A percentile compares a stretch with the other conserved stretches of the same genome.
These are phyloP conservation scores for Curvularia eragrostidis DNA, from an alignment of 2,329 filamentous ascomycete species.

Conservation along the genomic window DNA sequence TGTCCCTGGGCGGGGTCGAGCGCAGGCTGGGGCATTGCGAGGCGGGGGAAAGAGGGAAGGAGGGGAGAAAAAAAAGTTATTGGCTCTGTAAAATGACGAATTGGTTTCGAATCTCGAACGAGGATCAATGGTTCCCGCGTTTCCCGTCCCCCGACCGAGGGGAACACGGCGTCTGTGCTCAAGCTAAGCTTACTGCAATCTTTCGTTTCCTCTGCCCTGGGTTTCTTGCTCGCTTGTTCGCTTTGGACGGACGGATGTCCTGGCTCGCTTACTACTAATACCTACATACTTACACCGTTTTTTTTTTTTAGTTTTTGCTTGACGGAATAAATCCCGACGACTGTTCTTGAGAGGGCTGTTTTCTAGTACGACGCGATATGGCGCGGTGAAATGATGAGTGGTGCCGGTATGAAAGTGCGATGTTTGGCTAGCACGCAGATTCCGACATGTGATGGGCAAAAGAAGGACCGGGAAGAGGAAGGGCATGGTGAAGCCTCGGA, in stretches of 20 bases:
- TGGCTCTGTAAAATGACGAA: slow-evolving; percentile 18
- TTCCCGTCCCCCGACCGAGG: not conserved
- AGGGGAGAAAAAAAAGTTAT: not conserved
- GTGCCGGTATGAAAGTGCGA: slow-evolving; percentile 21
- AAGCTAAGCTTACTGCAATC: slow-evolving; percentile 17
- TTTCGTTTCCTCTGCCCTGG: too few species aligned
- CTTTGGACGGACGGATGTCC: too few species aligned
- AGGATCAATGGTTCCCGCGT: not conserved
- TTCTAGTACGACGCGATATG: not conserved
- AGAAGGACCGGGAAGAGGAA: not conserved
- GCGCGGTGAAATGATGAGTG: slow-evolving; percentile 23
- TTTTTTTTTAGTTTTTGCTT: not conserved
- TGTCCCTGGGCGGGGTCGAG: slow-evolving; percentile 32
- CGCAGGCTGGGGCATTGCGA: slow-evolving; percentile 40
- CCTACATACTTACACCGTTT: too few species aligned
- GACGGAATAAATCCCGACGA: not conserved
- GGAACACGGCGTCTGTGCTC: slow-evolving; percentile 32
- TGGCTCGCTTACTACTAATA: too few species aligned
- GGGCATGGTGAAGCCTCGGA: not conserved
- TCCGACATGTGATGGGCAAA: not conserved
- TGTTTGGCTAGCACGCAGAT: slow-evolving; percentile 34
- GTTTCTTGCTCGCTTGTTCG: not conserved
- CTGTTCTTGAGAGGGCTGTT: not conserved
- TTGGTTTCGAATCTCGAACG: not conserved
- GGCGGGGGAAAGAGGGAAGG: not conserved